Conservation (phyloP, 2,329 filamentous ascomycete species). For the Coniochaeta sp. region DNA sequence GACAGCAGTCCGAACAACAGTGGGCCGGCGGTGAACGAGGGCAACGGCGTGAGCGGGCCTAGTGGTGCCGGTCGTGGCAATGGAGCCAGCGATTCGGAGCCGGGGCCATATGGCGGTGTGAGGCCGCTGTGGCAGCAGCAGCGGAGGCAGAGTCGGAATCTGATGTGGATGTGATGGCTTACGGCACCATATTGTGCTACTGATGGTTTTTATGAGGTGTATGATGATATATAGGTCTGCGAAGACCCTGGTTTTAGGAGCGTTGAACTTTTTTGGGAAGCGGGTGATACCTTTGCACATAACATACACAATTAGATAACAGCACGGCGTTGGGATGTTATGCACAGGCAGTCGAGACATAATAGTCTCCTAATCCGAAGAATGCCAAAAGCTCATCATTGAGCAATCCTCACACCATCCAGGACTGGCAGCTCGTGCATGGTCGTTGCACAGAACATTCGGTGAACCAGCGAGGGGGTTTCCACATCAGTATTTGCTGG, state of each 20-base stretch:
- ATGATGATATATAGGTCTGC: background rate
- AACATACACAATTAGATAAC: background rate
- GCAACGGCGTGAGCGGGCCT: conserved; percentile 14
- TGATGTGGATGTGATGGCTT: conserved; percentile 34
- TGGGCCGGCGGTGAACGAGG: conserved; percentile 2
- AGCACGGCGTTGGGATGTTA: background rate
- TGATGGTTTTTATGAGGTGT: background rate
- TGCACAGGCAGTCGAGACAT: too few species aligned
- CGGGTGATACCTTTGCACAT: background rate
- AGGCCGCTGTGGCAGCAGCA: conserved; percentile 49
- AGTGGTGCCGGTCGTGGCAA: conserved; percentile 17
- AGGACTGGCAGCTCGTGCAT: too few species aligned
- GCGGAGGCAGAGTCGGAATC: conserved; percentile 37
- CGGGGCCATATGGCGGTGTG: conserved; percentile 3
- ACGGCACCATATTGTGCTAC: background rate
- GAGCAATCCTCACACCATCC: too few species aligned
- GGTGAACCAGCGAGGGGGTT: too few species aligned
- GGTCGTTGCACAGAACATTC: too few species aligned
- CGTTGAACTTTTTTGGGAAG: background rate
- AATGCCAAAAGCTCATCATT: too few species aligned
- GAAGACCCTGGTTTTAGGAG: background rate
- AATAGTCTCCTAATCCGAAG: too few species aligned
- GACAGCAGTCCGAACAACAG: background rate
- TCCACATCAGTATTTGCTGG: too few species aligned
- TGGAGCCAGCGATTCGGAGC: background rate